A percentile compares a stretch with the other conserved stretches of the same genome.
Evolutionary conservation across 257 asterid genomes (phyloP).

Genomic region (Gentiana dahurica): DNA sequence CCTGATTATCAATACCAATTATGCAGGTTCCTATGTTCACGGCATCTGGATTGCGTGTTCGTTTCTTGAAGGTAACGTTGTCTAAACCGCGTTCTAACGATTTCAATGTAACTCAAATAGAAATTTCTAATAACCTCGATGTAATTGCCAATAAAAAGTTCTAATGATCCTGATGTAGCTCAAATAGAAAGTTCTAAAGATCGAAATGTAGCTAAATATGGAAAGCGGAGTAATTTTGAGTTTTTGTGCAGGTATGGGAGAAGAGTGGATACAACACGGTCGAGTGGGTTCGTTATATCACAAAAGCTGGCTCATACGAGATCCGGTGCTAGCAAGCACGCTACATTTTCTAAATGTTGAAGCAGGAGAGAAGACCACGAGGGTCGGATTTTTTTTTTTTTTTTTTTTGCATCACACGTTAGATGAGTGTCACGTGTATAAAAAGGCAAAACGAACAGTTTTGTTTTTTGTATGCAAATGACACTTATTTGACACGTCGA

Average conservation of each 20-base stretch:
- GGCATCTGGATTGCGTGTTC: slow-evolving; percentile 96
- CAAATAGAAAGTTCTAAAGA: no score
- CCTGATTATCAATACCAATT: not conserved
- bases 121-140: no score
- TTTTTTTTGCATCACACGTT: not conserved
- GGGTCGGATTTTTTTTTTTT: slow-evolving; percentile 1
- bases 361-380: not conserved
- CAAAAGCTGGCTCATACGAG: slow-evolving; percentile 97
- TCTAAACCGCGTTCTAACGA: not conserved
- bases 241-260: slow-evolving; percentile 83
- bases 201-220: not conserved
- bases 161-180: no score
- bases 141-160: no score
- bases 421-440: not conserved
- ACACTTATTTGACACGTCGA: no score
- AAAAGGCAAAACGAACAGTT: not conserved
- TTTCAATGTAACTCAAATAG: not conserved
- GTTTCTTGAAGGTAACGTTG: slow-evolving; percentile 76
- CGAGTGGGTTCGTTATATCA: slow-evolving; percentile 98
- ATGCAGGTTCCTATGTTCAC: slow-evolving; percentile 98
- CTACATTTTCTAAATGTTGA: no score
- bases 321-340: slow-evolving; percentile 56
- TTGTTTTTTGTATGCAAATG: not conserved
- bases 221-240: slow-evolving; percentile 8
- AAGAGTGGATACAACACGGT: slow-evolving; percentile 98